Base-by-base conservation (phyloP, 1,139 yeast species). In the Geotrichum klebahnii region DNA sequence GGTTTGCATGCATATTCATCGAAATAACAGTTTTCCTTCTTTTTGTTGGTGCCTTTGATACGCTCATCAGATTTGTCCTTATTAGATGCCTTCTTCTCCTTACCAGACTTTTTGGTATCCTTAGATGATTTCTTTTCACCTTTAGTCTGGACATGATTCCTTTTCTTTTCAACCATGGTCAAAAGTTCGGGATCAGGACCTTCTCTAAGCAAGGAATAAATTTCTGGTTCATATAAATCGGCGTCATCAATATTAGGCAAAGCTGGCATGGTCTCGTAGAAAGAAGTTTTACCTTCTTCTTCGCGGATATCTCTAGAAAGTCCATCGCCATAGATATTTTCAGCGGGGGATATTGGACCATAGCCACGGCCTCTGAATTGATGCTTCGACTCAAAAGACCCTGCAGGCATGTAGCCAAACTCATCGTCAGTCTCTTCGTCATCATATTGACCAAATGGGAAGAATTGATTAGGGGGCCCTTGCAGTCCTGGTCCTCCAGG, bases 1-100 rank as follows among this genome's bases (percentile, higher is more conserved):
- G 66, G 66, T 50, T 63, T 62, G 52, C 63, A 61, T 16, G 65
- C 53, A 46, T 54, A 58, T 5, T 58, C 59, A 48, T 63, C 66
- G 17, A 53, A 58, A 44, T 60, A 62, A 20, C 26, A 44, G 22
- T 33, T 26, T n/a, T 29, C 14, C 23, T 23, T 29, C 24, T 44
- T 42, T 34, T 6, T 44, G 17, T 5, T 44, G 10, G 44, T 44
- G 5, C 31, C 31, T 37, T 37, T 37, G 23, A 44, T 36, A 3
- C 48, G 36, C 28, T 46, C 50, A 10, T 29, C 17, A 14, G n/a
- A 5, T 22, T 36, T 17, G 10, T 14, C n/a, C 14, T 34, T 10
- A 14, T 28, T 16, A 4, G n/a, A 26, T 6, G 44, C 20, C 22
- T 32, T 33, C 16, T 39, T 38, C 36, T 38, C 35, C 10, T 38